Conservation (phyloP, 257 asterid genomes). For the Capsicum rhomboideum region DNA sequence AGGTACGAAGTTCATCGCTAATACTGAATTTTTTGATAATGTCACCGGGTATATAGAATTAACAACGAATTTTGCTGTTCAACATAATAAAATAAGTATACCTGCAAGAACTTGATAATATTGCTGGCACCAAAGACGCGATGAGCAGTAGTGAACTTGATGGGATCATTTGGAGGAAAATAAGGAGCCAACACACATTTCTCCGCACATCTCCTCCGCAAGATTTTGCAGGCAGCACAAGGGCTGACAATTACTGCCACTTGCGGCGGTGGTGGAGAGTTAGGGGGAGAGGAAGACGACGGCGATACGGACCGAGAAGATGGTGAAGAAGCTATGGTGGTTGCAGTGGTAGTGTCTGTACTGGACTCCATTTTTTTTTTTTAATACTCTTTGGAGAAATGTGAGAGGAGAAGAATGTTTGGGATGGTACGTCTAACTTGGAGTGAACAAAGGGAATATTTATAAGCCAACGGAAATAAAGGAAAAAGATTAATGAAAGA, state of each 20-base stretch:
- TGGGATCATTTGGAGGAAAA: slow-evolving; percentile 11
- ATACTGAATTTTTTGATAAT: too few relatives aligned
- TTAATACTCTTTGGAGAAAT: not conserved
- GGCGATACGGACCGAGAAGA: slow-evolving; percentile 25
- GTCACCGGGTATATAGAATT: too few relatives aligned
- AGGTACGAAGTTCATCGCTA: not conserved
- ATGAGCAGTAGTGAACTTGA: slow-evolving; percentile 11
- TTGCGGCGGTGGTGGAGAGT: slow-evolving; percentile 11
- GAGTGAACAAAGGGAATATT: not conserved
- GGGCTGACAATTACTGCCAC: slow-evolving; percentile 24
- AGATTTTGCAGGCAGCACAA: slow-evolving; percentile 11
- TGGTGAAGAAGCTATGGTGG: slow-evolving; percentile 17
- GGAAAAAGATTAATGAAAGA: not conserved
- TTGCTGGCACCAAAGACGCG: slow-evolving; percentile 14
- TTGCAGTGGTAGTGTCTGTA: not conserved
- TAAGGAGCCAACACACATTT: slow-evolving; percentile 12
- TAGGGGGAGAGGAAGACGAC: slow-evolving; percentile 16
- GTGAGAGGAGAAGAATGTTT: not conserved
- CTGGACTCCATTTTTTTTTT: not conserved
- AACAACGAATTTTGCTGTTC: too few relatives aligned
- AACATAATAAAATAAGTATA: not conserved
- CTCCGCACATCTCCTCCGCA: slow-evolving; percentile 9
- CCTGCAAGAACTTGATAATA: slow-evolving; percentile 16
- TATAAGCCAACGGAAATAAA: slow-evolving; percentile 2
- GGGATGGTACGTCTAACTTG: not conserved